These are phyloP conservation scores for Fallopia convolvulus DNA, from an alignment of 148 eudicot species.

Conservation along the genomic window DNA sequence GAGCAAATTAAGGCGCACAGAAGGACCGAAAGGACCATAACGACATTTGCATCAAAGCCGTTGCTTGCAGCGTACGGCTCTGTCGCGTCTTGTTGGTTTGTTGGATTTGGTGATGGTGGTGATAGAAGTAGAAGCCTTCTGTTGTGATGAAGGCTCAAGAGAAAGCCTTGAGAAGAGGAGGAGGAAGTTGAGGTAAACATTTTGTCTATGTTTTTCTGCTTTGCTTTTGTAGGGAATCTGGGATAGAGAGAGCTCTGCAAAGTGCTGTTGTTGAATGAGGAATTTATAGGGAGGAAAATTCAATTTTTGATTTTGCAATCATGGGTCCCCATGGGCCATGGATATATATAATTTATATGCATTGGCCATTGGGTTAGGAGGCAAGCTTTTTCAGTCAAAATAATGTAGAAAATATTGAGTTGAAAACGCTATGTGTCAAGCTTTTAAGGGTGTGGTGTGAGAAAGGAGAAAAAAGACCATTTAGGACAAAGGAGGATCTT, in stretches of 20 bases:
- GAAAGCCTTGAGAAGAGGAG: slow-evolving; percentile 35
- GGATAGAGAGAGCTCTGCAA: background rate
- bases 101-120: slow-evolving; percentile 20
- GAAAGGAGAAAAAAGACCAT: background rate
- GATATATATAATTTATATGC: background rate
- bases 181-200: slow-evolving; percentile 38
- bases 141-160: slow-evolving; percentile 18
- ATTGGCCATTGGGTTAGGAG: background rate
- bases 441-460: too few relatives aligned
- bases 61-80: slow-evolving; percentile 27
- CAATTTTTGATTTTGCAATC: background rate
- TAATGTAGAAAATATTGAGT: too few relatives aligned
- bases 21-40: slow-evolving; percentile 79
- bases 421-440: too few relatives aligned
- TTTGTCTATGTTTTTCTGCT: slow-evolving; percentile 11
- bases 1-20: slow-evolving; percentile 85
- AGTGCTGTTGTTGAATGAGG: background rate
- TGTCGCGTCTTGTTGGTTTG: slow-evolving; percentile 14
- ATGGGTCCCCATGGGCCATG: background rate
- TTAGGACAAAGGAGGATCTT: too few relatives aligned
- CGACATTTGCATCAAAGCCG: slow-evolving; percentile 70
- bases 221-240: background rate
- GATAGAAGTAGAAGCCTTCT: slow-evolving; percentile 47
- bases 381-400: background rate
- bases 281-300: background rate